Base-by-base conservation (phyloP, 208 protist genomes). In the Trichomonas tenax region DNA sequence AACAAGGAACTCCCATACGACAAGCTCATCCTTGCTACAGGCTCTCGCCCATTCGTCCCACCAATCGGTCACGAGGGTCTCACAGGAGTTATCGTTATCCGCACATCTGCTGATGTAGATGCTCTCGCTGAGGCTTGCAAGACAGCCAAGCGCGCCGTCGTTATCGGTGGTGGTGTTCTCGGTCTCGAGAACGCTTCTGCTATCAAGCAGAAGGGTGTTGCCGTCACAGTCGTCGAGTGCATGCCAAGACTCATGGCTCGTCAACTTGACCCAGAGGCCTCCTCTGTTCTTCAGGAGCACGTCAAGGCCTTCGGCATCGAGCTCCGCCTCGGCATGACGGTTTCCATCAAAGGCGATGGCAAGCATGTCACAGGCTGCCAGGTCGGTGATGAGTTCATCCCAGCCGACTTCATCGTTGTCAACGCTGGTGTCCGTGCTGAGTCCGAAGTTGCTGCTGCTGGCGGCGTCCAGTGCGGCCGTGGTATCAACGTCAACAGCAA, bases 81-180 rank as follows among this genome's bases (percentile, higher is more conserved):
- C 31, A 21, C 41, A 23, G 86, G 86, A 0, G 86, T 93, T 26
- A 44, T 93, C 44, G 26, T 38, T 10, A 93, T 93, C 14, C 23
- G 36, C 4, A 23, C 34, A 48, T 41, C 44, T 15, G 40, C 40
- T 26, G 40, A 48, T 93, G 86, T 44, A 3, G n/a, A 41, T 15
- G 8, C 17, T 36, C 44, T 93, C 14, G 46, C 45, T 11, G 86
- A 48, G 14, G 17, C 26, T 15, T 34, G n/a, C 26, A 48, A 93
- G 36, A 41, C n/a, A 34, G 36, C 23, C 4, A 48, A 93, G 44
- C 45, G 46, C 4, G 86, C 86, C 17, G 86, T 93, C 40, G 40
- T 93, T 38, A 93, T 93, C 44, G 86, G 86, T 51, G 86, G 86
- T 51, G 86, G 86, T 93, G 86, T 93, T 17, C n/a, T 93, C 6